phyloP scores from a whole-genome alignment of 2,329 filamentous ascomycete species.

The Triangularia setosa region DNA sequence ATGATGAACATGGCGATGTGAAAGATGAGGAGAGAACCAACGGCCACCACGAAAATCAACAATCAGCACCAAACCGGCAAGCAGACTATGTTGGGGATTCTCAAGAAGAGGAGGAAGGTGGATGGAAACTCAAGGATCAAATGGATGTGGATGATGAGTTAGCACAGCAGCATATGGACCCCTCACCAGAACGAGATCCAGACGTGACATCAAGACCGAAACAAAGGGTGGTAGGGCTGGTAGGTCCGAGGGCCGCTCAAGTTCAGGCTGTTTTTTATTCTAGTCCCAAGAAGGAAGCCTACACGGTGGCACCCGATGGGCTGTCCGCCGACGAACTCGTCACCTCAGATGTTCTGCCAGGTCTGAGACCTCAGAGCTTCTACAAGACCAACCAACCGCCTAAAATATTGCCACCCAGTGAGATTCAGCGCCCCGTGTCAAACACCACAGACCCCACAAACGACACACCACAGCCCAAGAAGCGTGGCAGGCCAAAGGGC shows the following conservation, averaged over 20 bases:
- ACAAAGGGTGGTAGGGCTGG: neutral
- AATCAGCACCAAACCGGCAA: neutral
- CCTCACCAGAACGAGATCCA: neutral
- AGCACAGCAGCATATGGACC: neutral
- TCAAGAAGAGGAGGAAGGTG: conserved; percentile 6
- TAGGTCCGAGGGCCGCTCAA: conserved; percentile 1
- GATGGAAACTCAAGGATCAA: neutral
- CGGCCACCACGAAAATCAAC: neutral
- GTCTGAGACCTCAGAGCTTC: neutral
- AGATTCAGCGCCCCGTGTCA: neutral
- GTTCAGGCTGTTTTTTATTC: conserved; percentile 16
- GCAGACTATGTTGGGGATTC: neutral
- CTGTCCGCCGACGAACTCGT: conserved; percentile 5
- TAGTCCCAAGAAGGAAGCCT: conserved; percentile 10
- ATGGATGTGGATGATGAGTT: conserved; percentile 9
- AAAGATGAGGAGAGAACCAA: neutral
- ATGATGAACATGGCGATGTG: neutral
- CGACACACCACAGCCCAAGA: conserved; percentile 19
- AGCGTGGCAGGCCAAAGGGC: conserved; percentile 48
- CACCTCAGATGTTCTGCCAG: conserved; percentile 19
- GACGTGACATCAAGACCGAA: neutral
- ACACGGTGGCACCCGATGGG: conserved; percentile 2
- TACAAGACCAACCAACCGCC: neutral
- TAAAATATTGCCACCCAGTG: neutral
- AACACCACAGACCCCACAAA: conserved; percentile 8